Evolutionary conservation across 257 asterid genomes (phyloP).

Genomic region (Nicotiana benthamiana): DNA sequence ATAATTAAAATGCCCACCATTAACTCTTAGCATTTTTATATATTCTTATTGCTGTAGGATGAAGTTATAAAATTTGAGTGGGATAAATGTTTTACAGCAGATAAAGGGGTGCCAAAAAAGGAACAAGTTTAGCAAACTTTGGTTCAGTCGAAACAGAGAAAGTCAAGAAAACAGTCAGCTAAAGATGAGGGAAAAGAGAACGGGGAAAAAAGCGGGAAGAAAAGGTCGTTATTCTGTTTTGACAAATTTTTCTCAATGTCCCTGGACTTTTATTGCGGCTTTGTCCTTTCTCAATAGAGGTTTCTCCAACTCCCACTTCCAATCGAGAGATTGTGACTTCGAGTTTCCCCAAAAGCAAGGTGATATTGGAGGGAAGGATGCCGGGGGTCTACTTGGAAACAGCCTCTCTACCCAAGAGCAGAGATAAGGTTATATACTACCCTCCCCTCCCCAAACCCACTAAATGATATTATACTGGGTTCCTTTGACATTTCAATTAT

Average conservation of each 20-base stretch:
- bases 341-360: too few species aligned
- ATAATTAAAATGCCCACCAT: background rate
- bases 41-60: background rate
- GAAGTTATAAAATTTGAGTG: constrained; percentile 13
- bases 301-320: too few species aligned
- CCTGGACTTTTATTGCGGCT: constrained; percentile 7
- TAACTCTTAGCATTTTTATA: constrained; percentile 2
- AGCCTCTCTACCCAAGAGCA: too few species aligned
- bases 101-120: constrained; percentile 14
- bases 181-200: constrained; percentile 4
- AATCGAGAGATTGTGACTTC: too few species aligned
- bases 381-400: too few species aligned
- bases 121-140: constrained; percentile 26
- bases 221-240: constrained; percentile 33
- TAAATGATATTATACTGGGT: too few species aligned
- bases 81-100: constrained; percentile 3
- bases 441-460: too few species aligned
- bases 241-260: constrained; percentile 32
- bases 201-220: constrained; percentile 26
- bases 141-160: constrained; percentile 22
- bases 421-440: too few species aligned
- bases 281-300: too few species aligned
- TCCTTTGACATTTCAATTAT: background rate
- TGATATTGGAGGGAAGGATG: too few species aligned
- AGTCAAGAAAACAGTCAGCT: constrained; percentile 26